Percentiles rank a stretch among this genome's conserved stretches.
phyloP scores from a whole-genome alignment of 768 basidiomycete genomes.

The Pisolithus marmoratus region DNA sequence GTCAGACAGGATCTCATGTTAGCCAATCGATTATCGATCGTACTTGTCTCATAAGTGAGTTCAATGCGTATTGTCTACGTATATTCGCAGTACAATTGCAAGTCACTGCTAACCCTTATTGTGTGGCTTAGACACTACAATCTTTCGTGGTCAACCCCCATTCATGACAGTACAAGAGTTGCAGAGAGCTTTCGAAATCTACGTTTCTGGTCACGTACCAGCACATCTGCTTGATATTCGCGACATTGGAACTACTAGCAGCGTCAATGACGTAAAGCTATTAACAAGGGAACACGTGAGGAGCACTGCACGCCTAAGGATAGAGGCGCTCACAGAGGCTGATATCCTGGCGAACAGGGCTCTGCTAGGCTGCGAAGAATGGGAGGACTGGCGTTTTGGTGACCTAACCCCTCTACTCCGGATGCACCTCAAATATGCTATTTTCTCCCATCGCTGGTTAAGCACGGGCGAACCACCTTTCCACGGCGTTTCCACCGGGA shows the following conservation, averaged over 20 bases:
- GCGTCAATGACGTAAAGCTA: not conserved
- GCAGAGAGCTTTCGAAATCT: not conserved
- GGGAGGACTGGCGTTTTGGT: not conserved
- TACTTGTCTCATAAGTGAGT: too few relatives aligned
- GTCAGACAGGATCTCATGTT: too few relatives aligned
- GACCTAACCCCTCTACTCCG: not conserved
- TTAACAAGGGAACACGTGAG: not conserved
- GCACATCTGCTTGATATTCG: not conserved
- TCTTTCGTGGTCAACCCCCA: not conserved
- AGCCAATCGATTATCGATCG: too few relatives aligned
- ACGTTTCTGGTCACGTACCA: not conserved
- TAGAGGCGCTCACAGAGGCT: not conserved
- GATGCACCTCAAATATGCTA: not conserved
- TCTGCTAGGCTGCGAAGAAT: not conserved
- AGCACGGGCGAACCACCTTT: conserved; percentile 1
- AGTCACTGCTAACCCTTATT: too few relatives aligned
- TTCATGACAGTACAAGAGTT: not conserved
- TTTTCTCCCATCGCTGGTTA: conserved; percentile 5
- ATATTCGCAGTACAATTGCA: too few relatives aligned
- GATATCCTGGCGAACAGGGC: not conserved
- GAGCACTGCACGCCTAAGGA: not conserved
- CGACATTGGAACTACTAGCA: not conserved
- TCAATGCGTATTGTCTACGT: too few relatives aligned
- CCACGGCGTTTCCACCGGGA: not conserved
- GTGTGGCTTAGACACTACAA: too few relatives aligned